Base-by-base conservation (phyloP, 176 grass and related monocot species). In the Ensete ventricosum region DNA sequence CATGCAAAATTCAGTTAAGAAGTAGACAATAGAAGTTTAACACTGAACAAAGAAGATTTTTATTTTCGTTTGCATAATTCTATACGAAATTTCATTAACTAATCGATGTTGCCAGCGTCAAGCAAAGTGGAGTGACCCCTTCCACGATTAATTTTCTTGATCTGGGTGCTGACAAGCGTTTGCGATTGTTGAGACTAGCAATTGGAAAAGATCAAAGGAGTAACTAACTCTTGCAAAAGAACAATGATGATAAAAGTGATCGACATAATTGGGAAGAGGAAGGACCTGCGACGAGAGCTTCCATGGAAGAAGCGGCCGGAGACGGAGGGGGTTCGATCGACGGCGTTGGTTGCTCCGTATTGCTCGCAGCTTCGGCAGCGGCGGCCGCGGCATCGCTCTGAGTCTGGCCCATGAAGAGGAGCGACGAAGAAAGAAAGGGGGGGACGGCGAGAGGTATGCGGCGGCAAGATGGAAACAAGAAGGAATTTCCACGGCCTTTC, bases 281-380 rank as follows among this genome's bases (percentile, higher is more conserved):
- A 12, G 17, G 75, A 92, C 89, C 86, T 86, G 83, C 86, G 34
- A 82, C 67, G 12, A 88, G 72, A 71, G 29, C 83, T 82, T 88
- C 86, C 25, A 88, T 69, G 19, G 86, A 83, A 52, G 84, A 79
- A 1, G 82, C 16, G 11, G 62, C 73, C 4, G 74, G 60, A 62
- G 74, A 16, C 10, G 67, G 27, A 51, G 65, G 49, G 2, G 27
- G 29, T 50, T 60, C 81, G 24, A 11, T 68, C 8, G 43, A 16
- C 11, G 86, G 54, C 11, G 75, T 27, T 2, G 43, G 9, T 5
- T 14, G 43, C 67, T 3, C 1, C 51, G 50, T 23, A 1, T 12
- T 17, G 0, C 22, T 53, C n/a, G 11, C n/a, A 14, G 1, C 20
- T 7, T 62, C 57, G 57, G 17, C 57, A n/a, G 14, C 57, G 14